Percentiles rank a stretch among this genome's conserved stretches.
Conservation (phyloP, 768 basidiomycete genomes). For the Auricularia heimuer region DNA sequence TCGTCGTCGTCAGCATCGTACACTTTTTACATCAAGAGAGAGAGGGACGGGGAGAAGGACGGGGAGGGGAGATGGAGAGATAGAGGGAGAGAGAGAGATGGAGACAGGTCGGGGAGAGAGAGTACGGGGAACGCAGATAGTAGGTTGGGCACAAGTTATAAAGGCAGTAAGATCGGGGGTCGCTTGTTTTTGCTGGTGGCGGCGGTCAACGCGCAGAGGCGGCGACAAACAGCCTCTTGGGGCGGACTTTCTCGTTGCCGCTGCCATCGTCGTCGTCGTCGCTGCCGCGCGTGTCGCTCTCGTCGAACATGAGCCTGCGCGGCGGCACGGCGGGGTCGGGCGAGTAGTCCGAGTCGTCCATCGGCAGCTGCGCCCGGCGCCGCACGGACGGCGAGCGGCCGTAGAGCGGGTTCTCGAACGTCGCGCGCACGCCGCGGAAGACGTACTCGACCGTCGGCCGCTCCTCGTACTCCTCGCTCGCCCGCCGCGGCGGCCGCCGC, state of each 20-base stretch:
- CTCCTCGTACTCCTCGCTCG: slow-evolving; percentile 37
- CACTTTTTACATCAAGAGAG: neutral
- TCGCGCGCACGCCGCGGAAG: slow-evolving; percentile 60
- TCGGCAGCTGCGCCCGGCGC: slow-evolving; percentile 43
- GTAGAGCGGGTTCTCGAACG: slow-evolving; percentile 56
- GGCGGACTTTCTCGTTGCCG: neutral
- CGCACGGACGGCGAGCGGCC: slow-evolving; percentile 38
- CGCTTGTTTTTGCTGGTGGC: too few species aligned
- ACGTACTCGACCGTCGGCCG: slow-evolving; percentile 60
- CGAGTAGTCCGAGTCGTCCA: slow-evolving; percentile 57
- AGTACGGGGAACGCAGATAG: neutral
- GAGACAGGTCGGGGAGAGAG: neutral
- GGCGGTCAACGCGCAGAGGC: neutral
- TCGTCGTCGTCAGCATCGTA: neutral
- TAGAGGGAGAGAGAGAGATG: neutral
- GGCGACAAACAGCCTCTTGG: neutral
- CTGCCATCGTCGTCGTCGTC: neutral
- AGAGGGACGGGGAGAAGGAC: neutral
- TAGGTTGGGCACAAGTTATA: neutral
- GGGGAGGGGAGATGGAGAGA: neutral
- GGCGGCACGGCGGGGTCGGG: slow-evolving; percentile 46
- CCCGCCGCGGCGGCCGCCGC: slow-evolving; percentile 18
- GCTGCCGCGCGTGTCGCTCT: neutral
- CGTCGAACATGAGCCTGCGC: slow-evolving; percentile 38
- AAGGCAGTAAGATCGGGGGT: too few species aligned